Percentiles rank a stretch among this genome's conserved stretches.
Conservation (phyloP, 108 stramenopile species). For the Poteriospumella lacustris region DNA sequence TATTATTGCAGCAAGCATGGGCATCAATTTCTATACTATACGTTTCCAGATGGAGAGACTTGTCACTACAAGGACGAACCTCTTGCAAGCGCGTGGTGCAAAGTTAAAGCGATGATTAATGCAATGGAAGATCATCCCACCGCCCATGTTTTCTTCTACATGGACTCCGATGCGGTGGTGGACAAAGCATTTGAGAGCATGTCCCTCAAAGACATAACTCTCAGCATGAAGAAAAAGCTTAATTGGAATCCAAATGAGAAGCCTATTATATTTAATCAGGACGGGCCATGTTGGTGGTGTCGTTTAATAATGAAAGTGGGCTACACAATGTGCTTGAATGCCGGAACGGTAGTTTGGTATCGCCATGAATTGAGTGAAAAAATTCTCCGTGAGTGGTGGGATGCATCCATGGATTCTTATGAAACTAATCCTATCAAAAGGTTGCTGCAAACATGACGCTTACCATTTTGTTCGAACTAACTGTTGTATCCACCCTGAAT, state of each 20-base stretch:
- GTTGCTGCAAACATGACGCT: not conserved
- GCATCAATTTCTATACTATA: constrained; percentile 20
- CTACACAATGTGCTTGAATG: constrained; percentile 29
- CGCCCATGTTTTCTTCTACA: constrained; percentile 21
- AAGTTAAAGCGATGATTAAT: constrained; percentile 27
- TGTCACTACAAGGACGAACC: not conserved
- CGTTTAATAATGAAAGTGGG: not conserved
- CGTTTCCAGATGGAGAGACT: not conserved
- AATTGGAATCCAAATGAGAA: constrained; percentile 17
- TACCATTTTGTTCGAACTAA: not conserved
- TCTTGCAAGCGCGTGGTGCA: constrained; percentile 22
- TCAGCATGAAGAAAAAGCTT: not conserved
- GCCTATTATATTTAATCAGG: constrained; percentile 30
- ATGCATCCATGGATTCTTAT: constrained; percentile 22
- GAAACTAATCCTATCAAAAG: constrained; percentile 22
- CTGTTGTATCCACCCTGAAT: not conserved
- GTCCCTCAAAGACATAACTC: not conserved
- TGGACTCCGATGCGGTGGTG: constrained; percentile 27
- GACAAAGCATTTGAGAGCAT: not conserved
- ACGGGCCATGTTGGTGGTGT: constrained; percentile 32
- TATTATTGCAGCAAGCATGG: constrained; percentile 17
- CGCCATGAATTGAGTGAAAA: constrained; percentile 13
- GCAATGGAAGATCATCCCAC: constrained; percentile 14
- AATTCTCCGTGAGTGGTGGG: constrained; percentile 16
- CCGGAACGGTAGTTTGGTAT: constrained; percentile 27